phyloP scores from a whole-genome alignment of 2,329 filamentous ascomycete species.

The Xylaria sp. region DNA sequence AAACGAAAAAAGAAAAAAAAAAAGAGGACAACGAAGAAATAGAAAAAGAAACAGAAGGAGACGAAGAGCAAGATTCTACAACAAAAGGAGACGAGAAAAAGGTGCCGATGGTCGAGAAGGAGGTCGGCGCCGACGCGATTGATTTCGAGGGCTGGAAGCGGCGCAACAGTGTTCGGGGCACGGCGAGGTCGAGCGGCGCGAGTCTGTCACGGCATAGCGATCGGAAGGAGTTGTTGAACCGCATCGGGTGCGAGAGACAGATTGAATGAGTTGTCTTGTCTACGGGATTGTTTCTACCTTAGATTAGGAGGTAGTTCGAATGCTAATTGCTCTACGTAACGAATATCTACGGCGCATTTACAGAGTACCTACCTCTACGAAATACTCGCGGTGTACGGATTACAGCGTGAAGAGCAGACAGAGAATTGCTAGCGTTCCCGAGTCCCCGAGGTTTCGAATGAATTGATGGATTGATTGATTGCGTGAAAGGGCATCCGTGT shows the following conservation, averaged over 20 bases:
- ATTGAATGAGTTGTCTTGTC: conserved; percentile 38
- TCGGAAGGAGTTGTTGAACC: conserved; percentile 70
- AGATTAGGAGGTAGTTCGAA: too few species aligned
- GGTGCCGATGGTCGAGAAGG: conserved; percentile 55
- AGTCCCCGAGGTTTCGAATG: conserved; percentile 46
- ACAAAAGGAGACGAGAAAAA: conserved; percentile 35
- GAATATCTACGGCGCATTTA: too few species aligned
- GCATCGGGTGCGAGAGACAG: conserved; percentile 77
- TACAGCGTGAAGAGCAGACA: too few species aligned
- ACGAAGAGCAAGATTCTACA: conserved; percentile 37
- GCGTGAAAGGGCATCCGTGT: background rate
- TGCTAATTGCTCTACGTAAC: too few species aligned
- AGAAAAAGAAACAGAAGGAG: conserved; percentile 54
- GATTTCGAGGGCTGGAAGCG: conserved; percentile 59
- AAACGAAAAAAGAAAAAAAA: conserved; percentile 46
- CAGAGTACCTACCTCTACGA: too few species aligned
- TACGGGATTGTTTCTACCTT: too few species aligned
- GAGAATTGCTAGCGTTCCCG: too few species aligned
- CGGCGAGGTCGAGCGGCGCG: conserved; percentile 48
- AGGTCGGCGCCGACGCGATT: conserved; percentile 67
- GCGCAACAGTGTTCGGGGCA: conserved; percentile 46
- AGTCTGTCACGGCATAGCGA: conserved; percentile 64
- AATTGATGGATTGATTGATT: conserved; percentile 49
- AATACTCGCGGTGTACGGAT: too few species aligned
- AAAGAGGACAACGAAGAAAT: conserved; percentile 58